A percentile compares a stretch with the other conserved stretches of the same genome.
These are phyloP conservation scores for Xerocomus spinulosus DNA, from an alignment of 768 basidiomycete species.

Conservation along the genomic window DNA sequence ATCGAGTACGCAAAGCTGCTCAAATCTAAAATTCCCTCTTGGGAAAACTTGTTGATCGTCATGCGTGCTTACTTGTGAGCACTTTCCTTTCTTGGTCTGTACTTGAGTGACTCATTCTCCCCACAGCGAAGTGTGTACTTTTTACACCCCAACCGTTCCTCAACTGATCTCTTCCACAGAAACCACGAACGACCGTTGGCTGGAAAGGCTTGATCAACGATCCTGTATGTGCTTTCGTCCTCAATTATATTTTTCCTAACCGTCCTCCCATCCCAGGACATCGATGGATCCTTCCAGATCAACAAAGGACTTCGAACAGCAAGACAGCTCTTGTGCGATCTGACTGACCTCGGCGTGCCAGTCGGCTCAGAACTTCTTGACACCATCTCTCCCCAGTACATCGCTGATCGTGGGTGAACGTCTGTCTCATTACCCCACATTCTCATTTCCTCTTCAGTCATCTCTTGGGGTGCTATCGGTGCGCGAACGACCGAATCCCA, in stretches of 20 bases:
- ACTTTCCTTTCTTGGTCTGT: slow-evolving; percentile 1
- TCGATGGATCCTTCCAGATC: slow-evolving; percentile 91
- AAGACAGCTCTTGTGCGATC: slow-evolving; percentile 84
- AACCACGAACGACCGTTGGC: slow-evolving; percentile 95
- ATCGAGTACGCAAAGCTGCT: slow-evolving; percentile 75
- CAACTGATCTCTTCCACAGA: slow-evolving; percentile 41
- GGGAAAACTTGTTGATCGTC: slow-evolving; percentile 79
- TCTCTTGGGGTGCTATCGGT: slow-evolving; percentile 94
- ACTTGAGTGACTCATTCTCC: slow-evolving; percentile 29
- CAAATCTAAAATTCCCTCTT: slow-evolving; percentile 58
- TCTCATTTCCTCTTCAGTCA: slow-evolving; percentile 38
- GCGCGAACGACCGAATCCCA: slow-evolving; percentile 97
- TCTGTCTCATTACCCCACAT: not conserved
- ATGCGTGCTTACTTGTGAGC: slow-evolving; percentile 98
- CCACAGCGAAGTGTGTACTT: slow-evolving; percentile 37
- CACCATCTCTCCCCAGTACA: slow-evolving; percentile 77
- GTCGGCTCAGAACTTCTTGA: slow-evolving; percentile 95
- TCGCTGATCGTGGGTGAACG: slow-evolving; percentile 59
- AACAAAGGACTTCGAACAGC: slow-evolving; percentile 94
- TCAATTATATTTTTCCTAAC: not conserved
- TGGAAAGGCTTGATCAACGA: slow-evolving; percentile 97
- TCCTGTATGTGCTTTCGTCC: slow-evolving; percentile 40
- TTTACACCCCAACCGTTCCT: not conserved
- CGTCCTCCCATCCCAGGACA: slow-evolving; percentile 40
- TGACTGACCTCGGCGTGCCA: slow-evolving; percentile 85